Base-by-base conservation (phyloP, 257 asterid species). In the Gentiana straminea region DNA sequence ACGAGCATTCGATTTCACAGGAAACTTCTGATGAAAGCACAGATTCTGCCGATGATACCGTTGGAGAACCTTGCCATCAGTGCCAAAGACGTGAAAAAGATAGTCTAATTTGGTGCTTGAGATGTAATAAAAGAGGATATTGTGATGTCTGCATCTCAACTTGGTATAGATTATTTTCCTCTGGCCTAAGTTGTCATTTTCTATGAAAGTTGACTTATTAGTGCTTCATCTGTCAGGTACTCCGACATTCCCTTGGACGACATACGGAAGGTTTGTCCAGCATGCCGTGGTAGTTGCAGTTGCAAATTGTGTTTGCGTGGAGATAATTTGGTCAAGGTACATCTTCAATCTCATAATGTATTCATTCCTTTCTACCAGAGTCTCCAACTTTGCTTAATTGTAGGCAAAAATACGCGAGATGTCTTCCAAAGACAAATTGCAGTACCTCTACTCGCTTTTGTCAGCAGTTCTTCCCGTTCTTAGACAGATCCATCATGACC, bases 11-110 rank as follows among this genome's bases (percentile, higher is more conserved):
- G 57, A 49, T 66, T 66, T 55, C 41, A 35, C 58, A 92, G 98
- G 98, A 70, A 67, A 70, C 82, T 65, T 81, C 95, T 68, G 88
- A 78, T 76, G 94, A 82, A 75, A 79, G 80, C 67, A 75, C 83
- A 3, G 84, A 70, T 64, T 80, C 98, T 64, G 84, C 88, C 55
- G 95, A 80, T 75, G 94, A 83, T 70, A 78, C 83, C 47, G 90
- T 76, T 64, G 93, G 83, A n/a, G 95, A 80, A 57, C 84, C 91
- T 72, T 92, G 97, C 75, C 98, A 92, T 77, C 97, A 88, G 10
- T 92, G 97, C 75, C 84, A 83, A 70, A 80, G 78, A 68, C 77
- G 69, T 67, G 75, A 60, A 54, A 73, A 76, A 63, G 84, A 77
- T 55, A 71, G 75, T 53, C 82, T 88, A 55, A 64, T 79, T 62